Conservation (phyloP, 164 flowering plant genomes). For the Liriodendron chinense region DNA sequence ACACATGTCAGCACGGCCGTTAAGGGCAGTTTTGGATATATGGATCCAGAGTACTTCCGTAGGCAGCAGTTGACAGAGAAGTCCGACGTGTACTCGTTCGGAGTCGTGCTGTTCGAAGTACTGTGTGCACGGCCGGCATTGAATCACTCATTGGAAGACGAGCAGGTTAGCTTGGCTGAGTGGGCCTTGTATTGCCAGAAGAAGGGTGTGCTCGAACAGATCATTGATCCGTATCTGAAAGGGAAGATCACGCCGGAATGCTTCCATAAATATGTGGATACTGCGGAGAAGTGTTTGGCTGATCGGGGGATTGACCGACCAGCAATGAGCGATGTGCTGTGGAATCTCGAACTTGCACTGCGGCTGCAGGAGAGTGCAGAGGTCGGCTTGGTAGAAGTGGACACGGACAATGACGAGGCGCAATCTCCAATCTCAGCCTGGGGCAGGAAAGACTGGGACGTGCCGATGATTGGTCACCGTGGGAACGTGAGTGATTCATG, state of each 20-base stretch:
- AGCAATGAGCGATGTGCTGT: constrained; percentile 11
- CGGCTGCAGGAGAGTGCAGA: constrained; percentile 41
- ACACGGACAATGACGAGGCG: constrained; percentile 17
- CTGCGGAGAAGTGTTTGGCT: constrained; percentile 35
- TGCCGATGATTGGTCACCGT: constrained; percentile 1
- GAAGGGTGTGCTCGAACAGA: constrained; percentile 37
- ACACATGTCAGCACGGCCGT: constrained; percentile 42
- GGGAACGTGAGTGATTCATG: constrained; percentile 36
- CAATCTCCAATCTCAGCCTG: constrained; percentile 13
- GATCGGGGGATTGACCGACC: constrained; percentile 46
- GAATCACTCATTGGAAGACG: constrained; percentile 26
- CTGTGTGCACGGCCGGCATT: constrained; percentile 39
- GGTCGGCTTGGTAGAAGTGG: constrained; percentile 14
- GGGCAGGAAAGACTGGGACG: constrained; percentile 13
- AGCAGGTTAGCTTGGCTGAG: constrained; percentile 37
- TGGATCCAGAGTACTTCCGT: background rate
- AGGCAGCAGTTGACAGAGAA: background rate
- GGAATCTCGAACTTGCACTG: constrained; percentile 48
- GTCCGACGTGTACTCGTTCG: background rate
- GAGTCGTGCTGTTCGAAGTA: constrained; percentile 27
- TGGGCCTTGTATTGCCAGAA: constrained; percentile 28
- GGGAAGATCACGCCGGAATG: constrained; percentile 24
- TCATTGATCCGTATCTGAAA: constrained; percentile 9
- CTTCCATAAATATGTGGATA: constrained; percentile 35
- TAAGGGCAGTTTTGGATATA: background rate